Base-by-base conservation (phyloP, 2,329 filamentous ascomycete genomes). In the Scytalidium sp. region DNA sequence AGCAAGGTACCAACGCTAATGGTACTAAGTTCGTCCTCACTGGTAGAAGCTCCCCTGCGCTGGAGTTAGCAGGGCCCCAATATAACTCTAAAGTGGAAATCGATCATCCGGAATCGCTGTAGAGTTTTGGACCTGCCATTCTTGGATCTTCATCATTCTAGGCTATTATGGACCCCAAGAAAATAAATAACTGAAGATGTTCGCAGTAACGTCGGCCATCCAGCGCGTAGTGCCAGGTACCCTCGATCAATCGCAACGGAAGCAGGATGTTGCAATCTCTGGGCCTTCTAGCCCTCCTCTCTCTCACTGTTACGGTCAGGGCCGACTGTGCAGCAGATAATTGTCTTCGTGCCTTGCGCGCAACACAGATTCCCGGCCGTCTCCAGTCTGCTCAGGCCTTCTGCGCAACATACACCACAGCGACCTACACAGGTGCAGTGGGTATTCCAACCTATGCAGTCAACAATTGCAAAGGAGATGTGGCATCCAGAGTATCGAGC, bases 271-370 rank as follows among this genome's bases (percentile, higher is more conserved):
- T 36, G 6, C 13, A 10, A 10, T 36, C 32, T 36, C 5, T 36
- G 32, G 17, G 32, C 13, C 32, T 36, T n/a, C 15, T 36, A n/a
- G 32, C 32, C 17, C 17, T 36, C 11, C 11, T n/a, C 32, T 36
- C 32, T 4, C 17, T 36, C 11, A 36, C 32, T 36, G 32, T n/a
- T 36, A 10, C 17, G 17, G 32, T n/a, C 7, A 36, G 17, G 4
- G 52, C 43, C n/a, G 46, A 52, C 13, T 68, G 67, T 59, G 54
- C 57, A 49, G 65, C 66, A 43, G 68, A 71, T 58, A 67, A 69
- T 54, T 71, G 69, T 57, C 63, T 70, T 20, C 64, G 67, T 19
- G 67, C 68, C n/a, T 50, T 70, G 51, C 58, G 64, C 32, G 64
- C 68, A 36, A 67, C 60, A 11, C 61, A 64, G 46, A 61, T 56